These are phyloP conservation scores for Rhizopogon vulgaris DNA, from an alignment of 768 basidiomycete genomes.

Conservation along the genomic window DNA sequence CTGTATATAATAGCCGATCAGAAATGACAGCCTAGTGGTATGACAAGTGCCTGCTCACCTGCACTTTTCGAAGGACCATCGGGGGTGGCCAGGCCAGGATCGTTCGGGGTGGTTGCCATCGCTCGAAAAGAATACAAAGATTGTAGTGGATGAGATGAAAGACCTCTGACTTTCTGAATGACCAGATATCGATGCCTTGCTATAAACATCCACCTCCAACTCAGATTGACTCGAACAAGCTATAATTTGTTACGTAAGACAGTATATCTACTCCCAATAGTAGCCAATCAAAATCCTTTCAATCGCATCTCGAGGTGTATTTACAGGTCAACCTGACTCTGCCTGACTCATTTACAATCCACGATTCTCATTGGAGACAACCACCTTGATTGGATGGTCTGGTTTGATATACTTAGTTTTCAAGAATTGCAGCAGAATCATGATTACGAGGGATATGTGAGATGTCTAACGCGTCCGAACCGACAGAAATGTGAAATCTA, in stretches of 20 bases:
- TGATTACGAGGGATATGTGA: neutral
- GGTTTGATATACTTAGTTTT: neutral
- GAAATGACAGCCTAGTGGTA: neutral
- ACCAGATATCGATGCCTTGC: slow-evolving; percentile 15
- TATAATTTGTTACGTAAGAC: slow-evolving; percentile 4
- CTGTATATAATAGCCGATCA: slow-evolving; percentile 27
- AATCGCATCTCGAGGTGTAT: no score
- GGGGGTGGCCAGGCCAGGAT: neutral
- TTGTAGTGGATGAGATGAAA: neutral
- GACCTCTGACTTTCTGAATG: neutral
- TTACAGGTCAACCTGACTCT: no score
- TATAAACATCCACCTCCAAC: slow-evolving; percentile 14
- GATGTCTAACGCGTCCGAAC: neutral
- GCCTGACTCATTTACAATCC: no score
- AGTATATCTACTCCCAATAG: no score
- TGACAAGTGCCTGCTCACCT: slow-evolving; percentile 20
- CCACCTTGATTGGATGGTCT: neutral
- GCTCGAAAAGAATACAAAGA: neutral
- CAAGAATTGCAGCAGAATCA: neutral
- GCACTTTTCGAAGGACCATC: slow-evolving; percentile 33
- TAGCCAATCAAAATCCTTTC: no score
- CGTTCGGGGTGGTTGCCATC: slow-evolving; percentile 1
- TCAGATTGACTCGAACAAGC: slow-evolving; percentile 9
- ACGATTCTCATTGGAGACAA: no score
- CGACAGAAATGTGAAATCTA: slow-evolving; percentile 2